These are phyloP conservation scores for Daldinia decipiens DNA, from an alignment of 495 filamentous ascomycete species.

Conservation along the genomic window DNA sequence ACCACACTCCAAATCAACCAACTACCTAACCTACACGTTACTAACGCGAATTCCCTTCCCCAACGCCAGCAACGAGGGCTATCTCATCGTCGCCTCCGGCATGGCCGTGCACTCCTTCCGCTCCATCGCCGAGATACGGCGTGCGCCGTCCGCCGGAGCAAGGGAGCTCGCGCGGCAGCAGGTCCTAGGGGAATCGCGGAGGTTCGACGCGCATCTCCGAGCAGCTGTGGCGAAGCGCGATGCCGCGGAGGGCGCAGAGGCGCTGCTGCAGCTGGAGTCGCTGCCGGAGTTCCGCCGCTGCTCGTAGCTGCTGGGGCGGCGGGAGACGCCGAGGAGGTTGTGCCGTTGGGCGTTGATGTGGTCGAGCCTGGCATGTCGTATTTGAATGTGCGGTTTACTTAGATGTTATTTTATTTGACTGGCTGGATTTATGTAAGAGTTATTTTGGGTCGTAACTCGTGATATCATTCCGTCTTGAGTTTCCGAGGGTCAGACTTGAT, in stretches of 20 bases:
- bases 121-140: slow-evolving; percentile 17
- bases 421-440: no score
- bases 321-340: slow-evolving; percentile 10
- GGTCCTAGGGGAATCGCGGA: slow-evolving; percentile 27
- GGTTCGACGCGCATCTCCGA: slow-evolving; percentile 27
- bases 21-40: neutral
- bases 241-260: slow-evolving; percentile 11
- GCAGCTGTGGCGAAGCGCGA: slow-evolving; percentile 12
- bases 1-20: no score
- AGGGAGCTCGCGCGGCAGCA: slow-evolving; percentile 6
- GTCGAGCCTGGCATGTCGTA: slow-evolving; percentile 40
- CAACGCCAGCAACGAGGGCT: slow-evolving; percentile 35
- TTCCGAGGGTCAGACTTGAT: no score
- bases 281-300: slow-evolving; percentile 29
- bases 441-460: no score
- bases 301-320: slow-evolving; percentile 35
- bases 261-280: slow-evolving; percentile 16
- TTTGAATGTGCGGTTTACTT: slow-evolving; percentile 36
- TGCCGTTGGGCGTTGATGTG: slow-evolving; percentile 28
- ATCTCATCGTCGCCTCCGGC: slow-evolving; percentile 34
- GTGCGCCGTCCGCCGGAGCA: slow-evolving; percentile 14
- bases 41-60: neutral
- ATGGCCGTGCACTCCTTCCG: slow-evolving; percentile 39
- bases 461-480: no score
- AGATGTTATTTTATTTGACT: neutral